phyloP scores from a whole-genome alignment of 169 alveolate species.

The Plasmodium billcollinsi region DNA sequence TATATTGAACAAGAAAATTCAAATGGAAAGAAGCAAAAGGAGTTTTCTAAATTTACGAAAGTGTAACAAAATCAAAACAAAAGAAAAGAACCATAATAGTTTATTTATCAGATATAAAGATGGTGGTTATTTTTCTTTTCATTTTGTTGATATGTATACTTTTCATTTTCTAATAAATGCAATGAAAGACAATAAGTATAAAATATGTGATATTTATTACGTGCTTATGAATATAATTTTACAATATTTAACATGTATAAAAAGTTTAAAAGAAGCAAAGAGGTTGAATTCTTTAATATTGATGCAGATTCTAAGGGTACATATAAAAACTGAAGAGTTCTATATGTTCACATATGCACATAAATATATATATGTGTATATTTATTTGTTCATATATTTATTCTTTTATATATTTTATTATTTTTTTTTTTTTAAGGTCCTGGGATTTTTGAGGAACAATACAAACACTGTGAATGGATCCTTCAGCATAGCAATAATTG shows the following conservation, averaged over 20 bases:
- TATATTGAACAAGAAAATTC: too few species aligned
- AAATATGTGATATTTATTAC: conserved; percentile 22
- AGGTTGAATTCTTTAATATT: conserved; percentile 11
- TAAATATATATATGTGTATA: background rate
- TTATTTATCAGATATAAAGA: background rate
- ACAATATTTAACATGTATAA: conserved; percentile 16
- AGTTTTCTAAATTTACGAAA: too few species aligned
- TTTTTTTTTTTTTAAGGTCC: conserved; percentile 21
- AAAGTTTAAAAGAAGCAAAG: conserved; percentile 14
- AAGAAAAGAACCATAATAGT: too few species aligned
- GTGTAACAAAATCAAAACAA: too few species aligned
- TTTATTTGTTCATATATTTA: background rate
- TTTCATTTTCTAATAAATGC: conserved; percentile 38
- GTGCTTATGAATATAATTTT: conserved; percentile 34
- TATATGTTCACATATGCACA: background rate
- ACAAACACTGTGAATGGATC: background rate
- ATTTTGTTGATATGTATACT: conserved; percentile 52
- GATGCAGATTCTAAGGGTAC: conserved; percentile 41
- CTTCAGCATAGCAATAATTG: background rate
- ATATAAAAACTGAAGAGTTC: background rate
- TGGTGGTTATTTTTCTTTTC: conserved; percentile 43
- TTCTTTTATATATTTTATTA: background rate
- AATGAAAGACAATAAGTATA: conserved; percentile 5
- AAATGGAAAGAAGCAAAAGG: too few species aligned
- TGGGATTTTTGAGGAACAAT: conserved; percentile 1